phyloP scores from a whole-genome alignment of 2,329 filamentous ascomycete species.

The Ascochyta pisi region DNA sequence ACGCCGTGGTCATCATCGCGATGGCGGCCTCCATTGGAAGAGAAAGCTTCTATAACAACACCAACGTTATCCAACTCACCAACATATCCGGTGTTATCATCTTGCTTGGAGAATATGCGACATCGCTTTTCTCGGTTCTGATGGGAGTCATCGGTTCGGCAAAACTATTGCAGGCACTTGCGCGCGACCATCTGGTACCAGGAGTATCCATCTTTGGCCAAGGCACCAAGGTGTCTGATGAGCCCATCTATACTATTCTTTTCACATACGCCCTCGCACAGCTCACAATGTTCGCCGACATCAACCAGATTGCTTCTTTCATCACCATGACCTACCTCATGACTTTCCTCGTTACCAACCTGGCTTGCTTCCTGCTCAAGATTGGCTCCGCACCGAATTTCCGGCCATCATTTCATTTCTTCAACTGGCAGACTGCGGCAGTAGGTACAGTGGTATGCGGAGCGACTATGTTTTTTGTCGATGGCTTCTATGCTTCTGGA shows the following conservation, averaged over 20 bases:
- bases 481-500: slow-evolving; percentile 77
- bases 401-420: slow-evolving; percentile 85
- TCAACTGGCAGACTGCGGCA: slow-evolving; percentile 83
- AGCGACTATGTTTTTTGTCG: slow-evolving; percentile 87
- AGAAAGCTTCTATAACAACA: slow-evolving; percentile 73
- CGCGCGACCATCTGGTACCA: slow-evolving; percentile 78
- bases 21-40: slow-evolving; percentile 80
- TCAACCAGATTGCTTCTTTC: slow-evolving; percentile 88
- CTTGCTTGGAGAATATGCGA: slow-evolving; percentile 81
- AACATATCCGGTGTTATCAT: slow-evolving; percentile 77
- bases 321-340: slow-evolving; percentile 93
- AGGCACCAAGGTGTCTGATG: slow-evolving; percentile 74
- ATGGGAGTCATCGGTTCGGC: slow-evolving; percentile 89
- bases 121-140: slow-evolving; percentile 81
- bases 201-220: slow-evolving; percentile 76
- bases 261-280: slow-evolving; percentile 79
- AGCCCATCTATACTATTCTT: slow-evolving; percentile 77
- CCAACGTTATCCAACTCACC: slow-evolving; percentile 82
- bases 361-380: slow-evolving; percentile 86
- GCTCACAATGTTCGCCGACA: slow-evolving; percentile 78
- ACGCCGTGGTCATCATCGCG: slow-evolving; percentile 77
- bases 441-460: slow-evolving; percentile 77
- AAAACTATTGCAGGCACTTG: slow-evolving; percentile 83
- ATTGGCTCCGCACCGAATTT: slow-evolving; percentile 90
- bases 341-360: slow-evolving; percentile 88